phyloP scores from a whole-genome alignment of 805 yeast genomes.

The Kluyveromyces dobzhanskii region DNA sequence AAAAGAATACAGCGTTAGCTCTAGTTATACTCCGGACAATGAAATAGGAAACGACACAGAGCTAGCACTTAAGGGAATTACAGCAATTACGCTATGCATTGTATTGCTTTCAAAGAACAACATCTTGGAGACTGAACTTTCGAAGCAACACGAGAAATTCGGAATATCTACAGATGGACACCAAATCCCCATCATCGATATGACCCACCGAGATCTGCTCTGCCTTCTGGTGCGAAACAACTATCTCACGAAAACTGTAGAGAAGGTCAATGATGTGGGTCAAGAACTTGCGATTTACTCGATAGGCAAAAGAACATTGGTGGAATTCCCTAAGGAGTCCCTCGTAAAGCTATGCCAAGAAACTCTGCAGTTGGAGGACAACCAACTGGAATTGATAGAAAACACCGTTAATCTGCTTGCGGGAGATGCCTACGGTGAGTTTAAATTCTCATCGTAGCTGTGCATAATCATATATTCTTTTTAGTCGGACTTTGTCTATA shows the following conservation, averaged over 20 bases:
- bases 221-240: slow-evolving; percentile 17
- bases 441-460: no score
- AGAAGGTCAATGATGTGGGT: slow-evolving; percentile 16
- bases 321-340: slow-evolving; percentile 19
- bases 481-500: no score
- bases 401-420: slow-evolving; percentile 17
- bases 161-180: slow-evolving; percentile 24
- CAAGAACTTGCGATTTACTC: slow-evolving; percentile 17
- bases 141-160: slow-evolving; percentile 12
- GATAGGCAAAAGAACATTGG: slow-evolving; percentile 23
- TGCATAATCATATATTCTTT: no score
- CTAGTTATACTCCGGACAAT: slow-evolving; percentile 11
- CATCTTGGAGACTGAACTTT: slow-evolving; percentile 21
- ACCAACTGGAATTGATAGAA: slow-evolving; percentile 11
- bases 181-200: slow-evolving; percentile 18
- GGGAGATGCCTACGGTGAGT: slow-evolving; percentile 19
- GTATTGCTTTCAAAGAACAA: slow-evolving; percentile 23
- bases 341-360: slow-evolving; percentile 14
- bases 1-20: slow-evolving; percentile 9
- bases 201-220: slow-evolving; percentile 18
- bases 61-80: slow-evolving; percentile 18
- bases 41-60: slow-evolving; percentile 15
- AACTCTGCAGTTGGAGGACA: slow-evolving; percentile 14
- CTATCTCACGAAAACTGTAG: slow-evolving; percentile 17
- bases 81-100: slow-evolving; percentile 14